Conservation (phyloP, 2,329 filamentous ascomycete species). For the Paraphaeosphaeria minitans region DNA sequence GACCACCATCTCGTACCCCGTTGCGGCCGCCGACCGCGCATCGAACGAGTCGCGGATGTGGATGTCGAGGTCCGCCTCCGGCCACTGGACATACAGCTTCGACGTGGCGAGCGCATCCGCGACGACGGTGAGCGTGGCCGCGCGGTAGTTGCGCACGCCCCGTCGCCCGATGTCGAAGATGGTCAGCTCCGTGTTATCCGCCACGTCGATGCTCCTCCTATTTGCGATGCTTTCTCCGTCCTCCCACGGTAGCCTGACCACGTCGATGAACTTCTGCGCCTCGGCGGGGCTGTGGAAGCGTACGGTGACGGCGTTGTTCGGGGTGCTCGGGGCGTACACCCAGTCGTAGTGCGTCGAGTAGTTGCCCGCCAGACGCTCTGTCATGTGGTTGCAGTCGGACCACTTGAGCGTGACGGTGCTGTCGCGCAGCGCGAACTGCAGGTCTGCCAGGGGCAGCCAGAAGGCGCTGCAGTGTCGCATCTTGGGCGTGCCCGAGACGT, state of each 20-base stretch:
- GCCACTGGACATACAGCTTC: constrained; percentile 24
- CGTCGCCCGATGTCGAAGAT: constrained; percentile 11
- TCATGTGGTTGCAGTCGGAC: constrained; percentile 33
- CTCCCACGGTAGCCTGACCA: constrained; percentile 17
- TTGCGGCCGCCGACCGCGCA: constrained; percentile 6
- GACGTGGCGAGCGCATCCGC: constrained; percentile 8
- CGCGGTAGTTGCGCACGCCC: constrained; percentile 7
- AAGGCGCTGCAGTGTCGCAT: constrained; percentile 23
- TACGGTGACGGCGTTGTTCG: constrained; percentile 23
- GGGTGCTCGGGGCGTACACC: constrained; percentile 19
- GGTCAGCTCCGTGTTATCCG: constrained; percentile 8
- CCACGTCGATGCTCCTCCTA: constrained; percentile 14
- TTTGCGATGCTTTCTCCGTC: constrained; percentile 16
- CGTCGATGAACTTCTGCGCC: constrained; percentile 20
- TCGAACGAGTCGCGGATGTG: constrained; percentile 7
- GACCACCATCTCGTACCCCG: constrained; percentile 17
- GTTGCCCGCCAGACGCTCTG: constrained; percentile 14
- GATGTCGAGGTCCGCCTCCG: constrained; percentile 22
- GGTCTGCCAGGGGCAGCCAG: constrained; percentile 28
- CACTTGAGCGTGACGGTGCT: constrained; percentile 20
- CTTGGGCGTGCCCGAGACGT: constrained; percentile 6
- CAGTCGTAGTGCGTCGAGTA: constrained; percentile 24
- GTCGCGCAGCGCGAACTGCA: constrained; percentile 8
- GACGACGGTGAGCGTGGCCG: constrained; percentile 1
- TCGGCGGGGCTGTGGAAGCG: constrained; percentile 14